A percentile compares a stretch with the other conserved stretches of the same genome.
These are phyloP conservation scores for Biscutella auriculata DNA, from an alignment of 441 rosid genomes.

Conservation along the genomic window DNA sequence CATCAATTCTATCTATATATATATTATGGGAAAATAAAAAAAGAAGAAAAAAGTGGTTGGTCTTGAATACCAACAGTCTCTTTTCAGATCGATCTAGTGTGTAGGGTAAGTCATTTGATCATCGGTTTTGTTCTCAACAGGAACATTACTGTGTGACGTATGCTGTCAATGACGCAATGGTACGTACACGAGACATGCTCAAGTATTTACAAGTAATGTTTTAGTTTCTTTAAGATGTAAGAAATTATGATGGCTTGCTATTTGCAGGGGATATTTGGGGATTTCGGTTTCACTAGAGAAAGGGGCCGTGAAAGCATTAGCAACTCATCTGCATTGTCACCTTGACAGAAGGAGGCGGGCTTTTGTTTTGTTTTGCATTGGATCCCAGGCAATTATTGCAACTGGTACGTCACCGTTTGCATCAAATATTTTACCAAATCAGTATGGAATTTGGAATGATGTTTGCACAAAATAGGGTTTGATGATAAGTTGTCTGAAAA, in stretches of 20 bases:
- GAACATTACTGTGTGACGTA: conserved; percentile 61
- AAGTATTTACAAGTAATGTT: neutral
- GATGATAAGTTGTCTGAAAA: neutral
- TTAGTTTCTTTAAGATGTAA: neutral
- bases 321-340: conserved; percentile 12
- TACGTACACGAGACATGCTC: conserved; percentile 21
- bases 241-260: neutral
- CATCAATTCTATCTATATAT: neutral
- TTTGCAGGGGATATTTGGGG: conserved; percentile 46
- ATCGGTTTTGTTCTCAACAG: conserved; percentile 8
- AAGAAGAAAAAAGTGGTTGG: neutral
- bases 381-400: neutral
- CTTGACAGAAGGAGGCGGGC: conserved; percentile 12
- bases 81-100: neutral
- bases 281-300: conserved; percentile 43
- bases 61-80: neutral
- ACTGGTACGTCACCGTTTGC: neutral
- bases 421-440: neutral
- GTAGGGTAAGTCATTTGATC: neutral
- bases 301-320: conserved; percentile 16
- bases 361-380: neutral
- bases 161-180: conserved; percentile 81
- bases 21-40: neutral
- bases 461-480: neutral
- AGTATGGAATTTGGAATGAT: neutral